Conservation (phyloP, 192 early-diverging fungal genomes). For the Gigaspora rosea region DNA sequence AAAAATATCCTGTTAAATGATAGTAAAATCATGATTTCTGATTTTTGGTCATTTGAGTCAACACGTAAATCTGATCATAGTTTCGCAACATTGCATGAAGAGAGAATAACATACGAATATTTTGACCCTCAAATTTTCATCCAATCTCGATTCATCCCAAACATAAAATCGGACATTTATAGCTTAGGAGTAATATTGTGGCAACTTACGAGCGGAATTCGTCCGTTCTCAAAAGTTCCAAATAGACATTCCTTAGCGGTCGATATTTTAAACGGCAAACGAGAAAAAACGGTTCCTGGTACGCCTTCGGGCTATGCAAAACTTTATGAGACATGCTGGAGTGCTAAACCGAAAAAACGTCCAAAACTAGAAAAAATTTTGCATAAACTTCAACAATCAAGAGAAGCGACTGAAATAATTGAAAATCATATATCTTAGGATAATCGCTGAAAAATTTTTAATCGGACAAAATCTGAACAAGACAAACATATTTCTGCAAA, state of each 20-base stretch:
- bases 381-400: background rate
- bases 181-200: slow-evolving; percentile 43
- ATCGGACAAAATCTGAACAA: no score
- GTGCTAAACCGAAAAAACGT: background rate
- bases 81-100: no score
- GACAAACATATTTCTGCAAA: no score
- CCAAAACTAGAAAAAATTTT: background rate
- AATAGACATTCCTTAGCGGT: slow-evolving; percentile 38
- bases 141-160: background rate
- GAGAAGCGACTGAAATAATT: no score
- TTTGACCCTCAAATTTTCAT: no score
- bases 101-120: no score
- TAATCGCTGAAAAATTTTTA: no score
- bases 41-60: no score
- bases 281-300: slow-evolving; percentile 38
- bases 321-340: slow-evolving; percentile 19
- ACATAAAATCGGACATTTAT: slow-evolving; percentile 36
- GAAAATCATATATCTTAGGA: no score
- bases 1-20: no score
- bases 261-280: slow-evolving; percentile 41
- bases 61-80: no score
- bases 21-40: no score
- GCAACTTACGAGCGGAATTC: slow-evolving; percentile 40
- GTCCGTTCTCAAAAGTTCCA: slow-evolving; percentile 35
- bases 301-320: slow-evolving; percentile 39